Evolutionary conservation across 2,329 filamentous ascomycete species (phyloP).

Genomic region (Botrytis sinoallii): DNA sequence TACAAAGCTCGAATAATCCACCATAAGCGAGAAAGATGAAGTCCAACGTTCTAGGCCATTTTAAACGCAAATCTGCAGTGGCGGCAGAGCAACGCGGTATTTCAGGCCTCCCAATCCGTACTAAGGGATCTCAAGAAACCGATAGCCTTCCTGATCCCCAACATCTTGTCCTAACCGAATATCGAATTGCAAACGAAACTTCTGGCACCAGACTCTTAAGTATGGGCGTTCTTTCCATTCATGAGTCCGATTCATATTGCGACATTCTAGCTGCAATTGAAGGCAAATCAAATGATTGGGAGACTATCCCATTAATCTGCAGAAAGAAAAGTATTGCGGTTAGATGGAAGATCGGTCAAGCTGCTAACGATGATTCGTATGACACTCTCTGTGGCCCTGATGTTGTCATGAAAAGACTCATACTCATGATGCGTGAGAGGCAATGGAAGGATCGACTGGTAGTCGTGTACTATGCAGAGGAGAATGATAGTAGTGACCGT

Average conservation of each 20-base stretch:
- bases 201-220: neutral
- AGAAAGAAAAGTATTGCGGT: neutral
- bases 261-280: neutral
- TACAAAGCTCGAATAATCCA: no score
- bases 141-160: neutral
- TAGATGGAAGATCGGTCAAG: neutral
- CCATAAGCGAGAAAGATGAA: neutral
- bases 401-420: neutral
- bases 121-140: neutral
- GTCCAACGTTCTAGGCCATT: fast-evolving
- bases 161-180: neutral
- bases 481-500: neutral
- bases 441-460: neutral
- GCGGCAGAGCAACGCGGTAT: neutral
- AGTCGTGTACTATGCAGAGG: neutral
- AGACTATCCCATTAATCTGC: neutral
- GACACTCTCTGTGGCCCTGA: neutral
- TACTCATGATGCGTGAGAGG: neutral
- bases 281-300: neutral
- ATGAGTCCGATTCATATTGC: neutral
- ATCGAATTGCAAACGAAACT: neutral
- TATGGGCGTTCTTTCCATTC: neutral
- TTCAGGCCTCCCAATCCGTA: neutral
- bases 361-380: neutral
- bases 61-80: neutral